A percentile compares a stretch with the other conserved stretches of the same genome.
Conservation (phyloP, 768 basidiomycete genomes). For the Paxillus rubicundulus region DNA sequence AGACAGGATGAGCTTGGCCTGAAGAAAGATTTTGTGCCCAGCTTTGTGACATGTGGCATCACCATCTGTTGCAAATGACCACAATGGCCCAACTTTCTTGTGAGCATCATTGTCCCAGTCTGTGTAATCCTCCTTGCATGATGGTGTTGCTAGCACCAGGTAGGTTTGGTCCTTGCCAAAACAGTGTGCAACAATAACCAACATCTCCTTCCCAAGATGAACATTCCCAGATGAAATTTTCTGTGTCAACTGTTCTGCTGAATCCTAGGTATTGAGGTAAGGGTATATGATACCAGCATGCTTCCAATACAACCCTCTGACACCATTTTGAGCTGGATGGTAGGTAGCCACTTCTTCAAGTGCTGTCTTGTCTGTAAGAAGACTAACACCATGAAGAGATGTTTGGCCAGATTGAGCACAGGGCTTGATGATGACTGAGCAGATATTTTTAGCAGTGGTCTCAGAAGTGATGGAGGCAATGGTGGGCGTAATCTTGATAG, state of each 20-base stretch:
- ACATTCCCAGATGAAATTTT: background rate
- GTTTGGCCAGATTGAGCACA: background rate
- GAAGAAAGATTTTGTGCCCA: slow-evolving; percentile 3
- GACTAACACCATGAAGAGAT: slow-evolving; percentile 4
- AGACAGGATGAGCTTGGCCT: background rate
- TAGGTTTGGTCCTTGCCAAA: slow-evolving; percentile 1
- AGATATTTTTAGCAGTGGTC: no score
- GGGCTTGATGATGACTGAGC: background rate
- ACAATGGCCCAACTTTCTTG: slow-evolving; percentile 5
- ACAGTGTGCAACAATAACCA: slow-evolving; percentile 2
- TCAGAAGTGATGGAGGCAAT: background rate
- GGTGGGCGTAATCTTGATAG: background rate
- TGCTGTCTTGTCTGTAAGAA: slow-evolving; percentile 14
- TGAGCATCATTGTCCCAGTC: background rate
- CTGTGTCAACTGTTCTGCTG: background rate
- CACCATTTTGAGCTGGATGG: slow-evolving; percentile 3
- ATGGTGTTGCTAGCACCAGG: slow-evolving; percentile 9
- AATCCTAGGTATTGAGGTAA: background rate
- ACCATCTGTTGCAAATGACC: slow-evolving; percentile 18
- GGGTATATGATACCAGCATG: background rate
- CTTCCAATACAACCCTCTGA: slow-evolving; percentile 13
- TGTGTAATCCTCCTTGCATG: slow-evolving; percentile 6
- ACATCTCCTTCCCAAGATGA: slow-evolving; percentile 1
- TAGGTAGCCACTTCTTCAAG: slow-evolving; percentile 11
- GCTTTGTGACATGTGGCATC: slow-evolving; percentile 11